Conservation (phyloP, 2,329 filamentous ascomycete species). For the Aspergillus sp. region DNA sequence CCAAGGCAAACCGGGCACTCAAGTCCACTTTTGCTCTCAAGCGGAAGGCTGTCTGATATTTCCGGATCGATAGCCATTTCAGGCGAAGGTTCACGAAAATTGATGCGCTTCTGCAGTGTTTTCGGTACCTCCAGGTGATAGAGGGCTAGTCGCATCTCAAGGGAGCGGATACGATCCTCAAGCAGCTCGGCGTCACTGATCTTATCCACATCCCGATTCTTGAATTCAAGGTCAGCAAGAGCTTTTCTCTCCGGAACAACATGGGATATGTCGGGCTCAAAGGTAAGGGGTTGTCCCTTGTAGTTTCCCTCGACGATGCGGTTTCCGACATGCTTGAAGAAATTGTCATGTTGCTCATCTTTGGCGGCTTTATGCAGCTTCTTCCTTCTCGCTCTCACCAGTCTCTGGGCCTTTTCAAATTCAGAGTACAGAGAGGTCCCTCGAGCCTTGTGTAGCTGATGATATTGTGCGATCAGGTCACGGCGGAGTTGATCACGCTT, state of each 20-base stretch:
- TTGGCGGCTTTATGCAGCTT: not conserved
- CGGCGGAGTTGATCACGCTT: conserved; percentile 4
- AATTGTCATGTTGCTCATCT: not conserved
- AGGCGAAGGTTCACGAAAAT: not conserved
- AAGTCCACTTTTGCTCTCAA: not conserved
- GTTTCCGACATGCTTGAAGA: conserved; percentile 12
- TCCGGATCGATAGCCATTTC: not conserved
- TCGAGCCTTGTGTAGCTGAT: conserved; percentile 1
- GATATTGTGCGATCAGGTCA: conserved; percentile 4
- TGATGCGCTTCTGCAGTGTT: not conserved
- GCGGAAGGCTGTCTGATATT: not conserved
- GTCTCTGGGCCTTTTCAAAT: not conserved
- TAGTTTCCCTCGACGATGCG: conserved; percentile 10
- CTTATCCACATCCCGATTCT: conserved; percentile 20
- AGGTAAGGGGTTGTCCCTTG: conserved; percentile 7
- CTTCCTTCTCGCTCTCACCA: not conserved
- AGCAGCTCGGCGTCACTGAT: not conserved
- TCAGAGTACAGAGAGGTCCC: not conserved
- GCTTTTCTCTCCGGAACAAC: conserved; percentile 25
- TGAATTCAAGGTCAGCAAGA: conserved; percentile 22
- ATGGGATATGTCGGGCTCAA: conserved; percentile 3
- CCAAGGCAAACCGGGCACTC: not conserved
- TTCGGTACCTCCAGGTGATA: not conserved
- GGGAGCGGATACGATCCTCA: not conserved
- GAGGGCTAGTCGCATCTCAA: not conserved